Conservation (phyloP, 2,329 filamentous ascomycete species). For the Colletotrichum agaves region DNA sequence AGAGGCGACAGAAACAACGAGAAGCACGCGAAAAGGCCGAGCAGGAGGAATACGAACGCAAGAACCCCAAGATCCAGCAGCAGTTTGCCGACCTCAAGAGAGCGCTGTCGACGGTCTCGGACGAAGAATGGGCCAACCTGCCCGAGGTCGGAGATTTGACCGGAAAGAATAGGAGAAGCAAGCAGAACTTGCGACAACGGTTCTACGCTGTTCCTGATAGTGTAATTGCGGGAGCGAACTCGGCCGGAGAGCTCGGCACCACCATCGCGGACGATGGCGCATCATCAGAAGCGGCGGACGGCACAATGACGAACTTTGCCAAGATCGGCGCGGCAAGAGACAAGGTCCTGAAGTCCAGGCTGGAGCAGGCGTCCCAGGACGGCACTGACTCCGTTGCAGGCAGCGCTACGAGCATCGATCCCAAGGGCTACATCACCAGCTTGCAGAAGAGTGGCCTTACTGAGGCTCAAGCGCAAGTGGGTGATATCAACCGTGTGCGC, state of each 20-base stretch:
- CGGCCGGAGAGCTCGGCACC: conserved; percentile 83
- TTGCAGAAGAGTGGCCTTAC: conserved; percentile 83
- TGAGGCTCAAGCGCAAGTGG: conserved; percentile 84
- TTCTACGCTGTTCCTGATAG: conserved; percentile 98
- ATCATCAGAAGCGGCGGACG: conserved; percentile 69
- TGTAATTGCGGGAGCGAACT: conserved; percentile 87
- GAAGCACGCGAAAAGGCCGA: conserved; percentile 94
- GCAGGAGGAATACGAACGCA: conserved; percentile 92
- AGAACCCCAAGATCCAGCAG: conserved; percentile 98
- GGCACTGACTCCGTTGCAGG: conserved; percentile 76
- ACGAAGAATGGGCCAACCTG: conserved; percentile 96
- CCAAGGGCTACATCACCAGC: conserved; percentile 94
- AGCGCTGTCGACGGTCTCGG: conserved; percentile 85
- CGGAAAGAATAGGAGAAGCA: conserved; percentile 87
- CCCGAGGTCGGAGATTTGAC: conserved; percentile 97
- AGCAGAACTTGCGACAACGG: conserved; percentile 82
- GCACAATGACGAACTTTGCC: conserved; percentile 97
- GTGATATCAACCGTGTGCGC: conserved; percentile 93
- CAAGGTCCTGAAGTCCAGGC: conserved; percentile 92
- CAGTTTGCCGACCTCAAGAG: conserved; percentile 97
- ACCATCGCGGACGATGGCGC: conserved; percentile 85
- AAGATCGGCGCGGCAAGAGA: conserved; percentile 96
- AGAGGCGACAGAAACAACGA: conserved; percentile 86
- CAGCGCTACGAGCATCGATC: conserved; percentile 90
- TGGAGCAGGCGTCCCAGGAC: conserved; percentile 86